Conservation (phyloP, 352 stramenopile species). For the Saprolegnia parasitica region DNA sequence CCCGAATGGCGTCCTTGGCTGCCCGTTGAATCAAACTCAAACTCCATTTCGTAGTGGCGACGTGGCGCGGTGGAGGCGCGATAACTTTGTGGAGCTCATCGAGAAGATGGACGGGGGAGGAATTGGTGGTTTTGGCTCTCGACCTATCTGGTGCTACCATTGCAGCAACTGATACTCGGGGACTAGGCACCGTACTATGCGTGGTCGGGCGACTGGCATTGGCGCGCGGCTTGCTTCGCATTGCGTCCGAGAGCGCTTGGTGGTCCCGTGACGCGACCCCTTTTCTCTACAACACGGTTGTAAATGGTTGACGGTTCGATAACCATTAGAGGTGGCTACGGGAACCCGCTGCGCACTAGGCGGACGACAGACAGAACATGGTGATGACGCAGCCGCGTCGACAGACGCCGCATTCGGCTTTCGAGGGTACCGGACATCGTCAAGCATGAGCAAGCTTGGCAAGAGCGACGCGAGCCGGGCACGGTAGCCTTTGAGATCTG, state of each 20-base stretch:
- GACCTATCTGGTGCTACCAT: background rate
- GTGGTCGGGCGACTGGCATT: background rate
- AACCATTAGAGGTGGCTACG: background rate
- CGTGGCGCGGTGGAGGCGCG: background rate
- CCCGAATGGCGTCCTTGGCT: background rate
- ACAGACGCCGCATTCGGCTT: background rate
- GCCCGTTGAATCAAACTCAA: background rate
- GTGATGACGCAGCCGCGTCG: background rate
- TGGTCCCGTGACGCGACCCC: background rate
- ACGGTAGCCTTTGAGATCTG: slow-evolving; percentile 15
- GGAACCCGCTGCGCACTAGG: background rate
- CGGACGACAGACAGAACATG: background rate
- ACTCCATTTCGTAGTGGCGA: background rate
- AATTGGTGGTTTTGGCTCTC: background rate
- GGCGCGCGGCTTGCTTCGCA: slow-evolving; percentile 7
- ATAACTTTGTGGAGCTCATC: background rate
- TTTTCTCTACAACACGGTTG: background rate
- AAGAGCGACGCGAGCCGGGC: slow-evolving; percentile 13
- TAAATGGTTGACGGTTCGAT: background rate
- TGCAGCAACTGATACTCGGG: background rate
- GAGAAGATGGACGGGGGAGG: background rate
- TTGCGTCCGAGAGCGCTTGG: slow-evolving; percentile 1
- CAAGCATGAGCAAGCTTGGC: slow-evolving; percentile 4
- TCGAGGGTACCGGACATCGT: slow-evolving; percentile 13
- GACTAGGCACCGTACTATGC: background rate